Evolutionary conservation across 2,329 filamentous ascomycete genomes (phyloP).

Genomic region (Coleophoma crateriformis): DNA sequence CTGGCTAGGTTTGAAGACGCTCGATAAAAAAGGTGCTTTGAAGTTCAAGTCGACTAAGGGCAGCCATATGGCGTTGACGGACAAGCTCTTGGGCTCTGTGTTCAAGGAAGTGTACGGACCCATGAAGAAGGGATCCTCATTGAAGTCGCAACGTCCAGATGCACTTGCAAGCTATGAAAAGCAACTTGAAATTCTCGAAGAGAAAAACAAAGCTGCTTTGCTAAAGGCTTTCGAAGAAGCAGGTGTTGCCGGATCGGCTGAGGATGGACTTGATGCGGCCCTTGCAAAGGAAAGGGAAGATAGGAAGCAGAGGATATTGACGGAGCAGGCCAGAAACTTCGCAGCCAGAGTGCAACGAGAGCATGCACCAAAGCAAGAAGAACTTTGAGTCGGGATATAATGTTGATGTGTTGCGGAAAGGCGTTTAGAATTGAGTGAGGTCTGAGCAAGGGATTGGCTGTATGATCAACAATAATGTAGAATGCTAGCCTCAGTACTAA

Average conservation of each 20-base stretch:
- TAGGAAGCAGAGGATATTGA: not conserved
- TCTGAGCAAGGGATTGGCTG: too few relatives aligned
- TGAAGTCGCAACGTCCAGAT: not conserved
- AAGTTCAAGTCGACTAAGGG: conserved; percentile 70
- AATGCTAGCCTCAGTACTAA: too few relatives aligned
- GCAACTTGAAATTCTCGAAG: not conserved
- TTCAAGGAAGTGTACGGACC: conserved; percentile 37
- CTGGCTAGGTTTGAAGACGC: conserved; percentile 77
- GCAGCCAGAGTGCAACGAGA: not conserved
- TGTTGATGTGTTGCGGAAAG: too few relatives aligned
- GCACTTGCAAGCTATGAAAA: not conserved
- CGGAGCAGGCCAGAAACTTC: not conserved
- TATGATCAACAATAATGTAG: too few relatives aligned
- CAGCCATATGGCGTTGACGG: conserved; percentile 75
- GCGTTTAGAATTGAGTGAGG: too few relatives aligned
- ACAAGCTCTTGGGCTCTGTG: conserved; percentile 50
- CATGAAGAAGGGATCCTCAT: conserved; percentile 8
- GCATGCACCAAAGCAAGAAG: conserved; percentile 2
- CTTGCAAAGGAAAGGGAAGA: conserved; percentile 10
- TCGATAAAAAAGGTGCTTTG: conserved; percentile 76
- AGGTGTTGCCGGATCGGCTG: not conserved
- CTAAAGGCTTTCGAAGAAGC: not conserved
- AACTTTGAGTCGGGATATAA: conserved; percentile 13
- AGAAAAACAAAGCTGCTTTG: not conserved
- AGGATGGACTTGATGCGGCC: not conserved